Evolutionary conservation across 768 basidiomycete genomes (phyloP).

Genomic region (Psilocybe azurescens): DNA sequence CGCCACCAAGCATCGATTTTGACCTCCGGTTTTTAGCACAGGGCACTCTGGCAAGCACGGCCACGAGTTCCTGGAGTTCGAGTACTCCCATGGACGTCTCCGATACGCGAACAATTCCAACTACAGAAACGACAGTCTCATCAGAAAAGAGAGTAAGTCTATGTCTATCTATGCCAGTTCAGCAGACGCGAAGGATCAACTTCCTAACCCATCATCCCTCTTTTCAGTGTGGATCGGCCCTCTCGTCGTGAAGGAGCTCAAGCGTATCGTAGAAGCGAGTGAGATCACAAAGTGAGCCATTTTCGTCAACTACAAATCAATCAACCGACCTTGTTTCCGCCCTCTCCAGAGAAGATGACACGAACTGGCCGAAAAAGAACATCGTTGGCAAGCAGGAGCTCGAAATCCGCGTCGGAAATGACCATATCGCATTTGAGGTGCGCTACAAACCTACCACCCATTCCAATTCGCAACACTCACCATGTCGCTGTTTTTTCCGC

Average conservation of each 20-base stretch:
- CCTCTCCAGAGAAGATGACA: slow-evolving; percentile 90
- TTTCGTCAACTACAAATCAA: background rate
- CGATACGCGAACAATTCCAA: slow-evolving; percentile 99
- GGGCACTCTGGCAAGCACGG: slow-evolving; percentile 99
- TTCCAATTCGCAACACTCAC: background rate
- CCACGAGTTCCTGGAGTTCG: slow-evolving; percentile 98
- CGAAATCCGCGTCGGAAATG: slow-evolving; percentile 91
- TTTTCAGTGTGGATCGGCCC: slow-evolving; percentile 93
- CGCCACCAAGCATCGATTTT: background rate
- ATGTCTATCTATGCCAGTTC: background rate
- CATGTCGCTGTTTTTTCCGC: background rate
- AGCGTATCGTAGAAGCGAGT: slow-evolving; percentile 89
- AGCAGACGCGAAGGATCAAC: background rate
- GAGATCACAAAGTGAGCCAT: slow-evolving; percentile 88
- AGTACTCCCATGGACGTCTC: slow-evolving; percentile 95
- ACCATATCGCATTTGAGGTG: slow-evolving; percentile 98
- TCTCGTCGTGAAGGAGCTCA: slow-evolving; percentile 91
- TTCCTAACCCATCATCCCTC: slow-evolving; percentile 8
- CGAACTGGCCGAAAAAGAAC: slow-evolving; percentile 99
- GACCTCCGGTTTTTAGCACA: slow-evolving; percentile 56
- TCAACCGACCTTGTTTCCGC: background rate
- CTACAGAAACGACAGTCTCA: slow-evolving; percentile 96
- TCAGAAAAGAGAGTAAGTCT: slow-evolving; percentile 95
- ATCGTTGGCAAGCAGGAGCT: slow-evolving; percentile 98
- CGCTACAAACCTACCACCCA: slow-evolving; percentile 23